Evolutionary conservation across 495 filamentous ascomycete genomes (phyloP).

Genomic region (Lophium mytilinum): DNA sequence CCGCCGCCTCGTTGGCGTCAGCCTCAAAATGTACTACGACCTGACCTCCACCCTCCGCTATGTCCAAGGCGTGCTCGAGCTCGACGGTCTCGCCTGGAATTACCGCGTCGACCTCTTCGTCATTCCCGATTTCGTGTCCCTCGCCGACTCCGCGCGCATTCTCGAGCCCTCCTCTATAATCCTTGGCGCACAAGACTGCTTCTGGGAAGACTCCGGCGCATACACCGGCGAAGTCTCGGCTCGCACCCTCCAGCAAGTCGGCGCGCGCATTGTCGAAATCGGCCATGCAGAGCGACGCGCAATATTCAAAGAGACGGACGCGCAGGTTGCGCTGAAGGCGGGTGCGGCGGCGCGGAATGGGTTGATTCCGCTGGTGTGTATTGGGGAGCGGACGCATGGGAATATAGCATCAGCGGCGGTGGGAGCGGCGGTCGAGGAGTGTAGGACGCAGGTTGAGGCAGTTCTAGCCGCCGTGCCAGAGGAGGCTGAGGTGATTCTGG

Average conservation of each 20-base stretch:
- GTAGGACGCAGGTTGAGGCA: slow-evolving; percentile 51
- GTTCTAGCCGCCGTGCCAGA: slow-evolving; percentile 50
- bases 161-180: slow-evolving; percentile 41
- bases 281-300: slow-evolving; percentile 69
- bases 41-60: slow-evolving; percentile 55
- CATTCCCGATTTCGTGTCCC: slow-evolving; percentile 66
- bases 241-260: slow-evolving; percentile 51
- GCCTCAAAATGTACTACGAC: slow-evolving; percentile 79
- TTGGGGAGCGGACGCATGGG: slow-evolving; percentile 56
- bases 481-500: slow-evolving; percentile 63
- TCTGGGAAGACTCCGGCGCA: slow-evolving; percentile 55
- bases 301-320: slow-evolving; percentile 65
- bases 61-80: slow-evolving; percentile 47
- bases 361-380: slow-evolving; percentile 70
- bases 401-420: slow-evolving; percentile 44
- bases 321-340: slow-evolving; percentile 55
- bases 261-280: slow-evolving; percentile 63
- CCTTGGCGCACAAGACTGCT: slow-evolving; percentile 70
- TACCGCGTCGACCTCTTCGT: slow-evolving; percentile 49
- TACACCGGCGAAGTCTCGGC: slow-evolving; percentile 76
- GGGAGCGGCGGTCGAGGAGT: slow-evolving; percentile 55
- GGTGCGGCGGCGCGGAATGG: slow-evolving; percentile 55
- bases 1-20: slow-evolving; percentile 67
- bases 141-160: slow-evolving; percentile 49
- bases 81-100: slow-evolving; percentile 29